Base-by-base conservation (phyloP, 352 stramenopile genomes). In the Globisporangium rhizosaccharum region DNA sequence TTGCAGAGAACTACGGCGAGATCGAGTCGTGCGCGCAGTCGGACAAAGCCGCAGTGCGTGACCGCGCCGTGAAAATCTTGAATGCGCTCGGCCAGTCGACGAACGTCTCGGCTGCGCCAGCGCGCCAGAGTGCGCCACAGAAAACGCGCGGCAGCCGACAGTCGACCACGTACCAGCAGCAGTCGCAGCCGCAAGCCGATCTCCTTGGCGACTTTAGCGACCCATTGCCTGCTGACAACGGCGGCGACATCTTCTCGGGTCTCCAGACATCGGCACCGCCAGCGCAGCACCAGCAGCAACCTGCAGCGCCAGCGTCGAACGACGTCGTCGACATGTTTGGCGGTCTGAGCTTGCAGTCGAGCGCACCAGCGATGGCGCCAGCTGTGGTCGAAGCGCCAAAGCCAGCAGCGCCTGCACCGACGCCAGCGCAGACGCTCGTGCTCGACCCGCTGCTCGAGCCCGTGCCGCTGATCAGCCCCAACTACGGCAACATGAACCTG, bases 31-130 rank as follows among this genome's bases (percentile, higher is more conserved):
- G 82, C 39, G 56, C 72, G 0, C 79, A 79, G 45, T 90, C 81
- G 26, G 85, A 94, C 47, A 94, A 94, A 67, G 71, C 76, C 18
- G 82, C 82, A 10, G 71, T 94, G 30, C 75, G 79, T 10, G 85
- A 94, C 51, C 82, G 85, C 51, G 85, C 85, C 7, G 61, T 90
- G 8, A 92, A 92, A 63, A 75, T 94, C 26, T 45, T 94, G 56
- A 79, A 73, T 53, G 53, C 75, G 7, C 50, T 94, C 9, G 84
- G 82, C 18, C 63, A 88, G 49, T 75, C 75, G 25, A 67, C 63
- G 41, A 71, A 65, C 18, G 50, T 68, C 9, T 56, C 67, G 8
- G 46, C 71, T 2, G 63, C 66, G 7, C 61, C 72, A 36, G 63
- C 33, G 17, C 15, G 50, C 23, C 45, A 54, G 39, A 49, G 20